A percentile compares a stretch with the other conserved stretches of the same genome.
These are phyloP conservation scores for Calonectria honghensis DNA, from an alignment of 2,329 filamentous ascomycete genomes.

Conservation along the genomic window DNA sequence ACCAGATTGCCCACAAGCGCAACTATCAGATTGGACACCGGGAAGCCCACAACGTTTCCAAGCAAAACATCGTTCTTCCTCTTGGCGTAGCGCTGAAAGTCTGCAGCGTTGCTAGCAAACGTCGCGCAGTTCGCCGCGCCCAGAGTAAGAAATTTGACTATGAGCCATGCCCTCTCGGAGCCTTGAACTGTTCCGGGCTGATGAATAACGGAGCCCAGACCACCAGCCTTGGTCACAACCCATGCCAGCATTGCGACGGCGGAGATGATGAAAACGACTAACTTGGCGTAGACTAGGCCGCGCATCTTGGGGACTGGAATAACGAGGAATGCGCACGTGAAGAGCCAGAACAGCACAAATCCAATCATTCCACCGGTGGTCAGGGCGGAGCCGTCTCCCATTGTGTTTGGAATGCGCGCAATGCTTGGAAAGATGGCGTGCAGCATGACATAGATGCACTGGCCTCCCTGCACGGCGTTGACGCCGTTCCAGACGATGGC, in stretches of 20 bases:
- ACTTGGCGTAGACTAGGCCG: conserved; percentile 46
- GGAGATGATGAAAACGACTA: conserved; percentile 61
- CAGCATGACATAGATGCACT: conserved; percentile 60
- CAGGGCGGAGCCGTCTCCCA: conserved; percentile 63
- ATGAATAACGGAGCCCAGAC: conserved; percentile 24
- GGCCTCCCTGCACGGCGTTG: conserved; percentile 60
- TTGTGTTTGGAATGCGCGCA: conserved; percentile 61
- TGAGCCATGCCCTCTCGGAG: conserved; percentile 24
- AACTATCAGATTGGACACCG: conserved; percentile 26
- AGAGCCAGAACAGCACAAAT: conserved; percentile 64
- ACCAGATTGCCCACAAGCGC: conserved; percentile 29
- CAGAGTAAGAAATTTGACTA: conserved; percentile 22
- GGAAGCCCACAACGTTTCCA: conserved; percentile 29
- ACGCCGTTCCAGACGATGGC: conserved; percentile 68
- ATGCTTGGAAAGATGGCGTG: conserved; percentile 64
- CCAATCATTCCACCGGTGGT: conserved; percentile 65
- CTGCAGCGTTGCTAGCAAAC: conserved; percentile 30
- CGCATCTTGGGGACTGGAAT: conserved; percentile 56
- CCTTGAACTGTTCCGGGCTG: conserved; percentile 25
- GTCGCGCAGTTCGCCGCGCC: conserved; percentile 30
- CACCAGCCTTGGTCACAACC: conserved; percentile 44
- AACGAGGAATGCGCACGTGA: conserved; percentile 62
- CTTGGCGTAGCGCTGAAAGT: conserved; percentile 35
- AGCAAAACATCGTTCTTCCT: conserved; percentile 28
- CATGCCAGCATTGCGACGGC: conserved; percentile 63